These are phyloP conservation scores for Lipomyces oligophaga DNA, from an alignment of 805 yeast genomes.

Conservation along the genomic window DNA sequence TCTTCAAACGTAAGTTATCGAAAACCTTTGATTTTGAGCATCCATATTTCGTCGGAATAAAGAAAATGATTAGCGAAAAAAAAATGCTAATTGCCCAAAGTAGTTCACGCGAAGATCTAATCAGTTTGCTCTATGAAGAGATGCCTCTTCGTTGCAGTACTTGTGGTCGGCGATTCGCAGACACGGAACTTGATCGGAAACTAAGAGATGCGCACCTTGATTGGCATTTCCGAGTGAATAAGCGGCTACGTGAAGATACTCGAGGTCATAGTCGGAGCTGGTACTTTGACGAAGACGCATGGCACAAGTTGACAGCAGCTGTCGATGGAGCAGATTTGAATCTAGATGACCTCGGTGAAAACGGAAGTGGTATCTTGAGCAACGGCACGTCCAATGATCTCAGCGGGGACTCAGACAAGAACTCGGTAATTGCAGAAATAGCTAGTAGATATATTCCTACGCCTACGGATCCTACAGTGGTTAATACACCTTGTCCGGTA, in stretches of 20 bases:
- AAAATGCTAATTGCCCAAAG: no score
- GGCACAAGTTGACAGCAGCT: constrained; percentile 26
- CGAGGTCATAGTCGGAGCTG: constrained; percentile 69
- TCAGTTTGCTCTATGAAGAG: constrained; percentile 48
- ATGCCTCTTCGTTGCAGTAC: constrained; percentile 79
- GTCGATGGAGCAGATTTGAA: constrained; percentile 15
- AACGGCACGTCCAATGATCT: not conserved
- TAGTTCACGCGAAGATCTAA: constrained; percentile 35
- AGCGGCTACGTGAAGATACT: constrained; percentile 54
- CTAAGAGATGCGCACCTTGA: constrained; percentile 70
- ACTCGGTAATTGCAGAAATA: constrained; percentile 31
- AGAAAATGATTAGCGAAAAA: not conserved
- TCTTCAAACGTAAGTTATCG: constrained; percentile 26
- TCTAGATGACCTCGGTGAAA: constrained; percentile 3
- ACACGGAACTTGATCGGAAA: constrained; percentile 52
- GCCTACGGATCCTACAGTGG: constrained; percentile 60
- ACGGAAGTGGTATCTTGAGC: not conserved
- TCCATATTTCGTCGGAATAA: not conserved
- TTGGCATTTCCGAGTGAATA: constrained; percentile 94
- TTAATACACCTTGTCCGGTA: constrained; percentile 58
- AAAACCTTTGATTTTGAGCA: no score
- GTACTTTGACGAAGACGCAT: constrained; percentile 63
- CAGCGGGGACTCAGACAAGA: constrained; percentile 32
- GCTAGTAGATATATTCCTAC: constrained; percentile 52
- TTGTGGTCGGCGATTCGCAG: constrained; percentile 82